phyloP scores from a whole-genome alignment of 2,329 filamentous ascomycete species.

The Lasiodiplodia hormozganensis region DNA sequence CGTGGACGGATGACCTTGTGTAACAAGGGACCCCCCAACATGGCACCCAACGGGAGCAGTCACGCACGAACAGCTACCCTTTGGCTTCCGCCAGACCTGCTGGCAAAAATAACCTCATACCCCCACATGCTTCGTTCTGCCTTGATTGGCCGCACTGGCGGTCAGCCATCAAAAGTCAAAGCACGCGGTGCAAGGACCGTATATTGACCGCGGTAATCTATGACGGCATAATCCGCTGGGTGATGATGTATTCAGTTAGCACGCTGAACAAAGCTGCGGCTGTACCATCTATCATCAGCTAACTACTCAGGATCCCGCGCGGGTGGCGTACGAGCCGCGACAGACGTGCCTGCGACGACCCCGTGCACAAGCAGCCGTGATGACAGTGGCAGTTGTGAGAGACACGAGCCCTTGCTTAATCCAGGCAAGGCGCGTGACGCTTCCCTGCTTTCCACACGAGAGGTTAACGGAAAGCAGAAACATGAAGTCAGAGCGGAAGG shows the following conservation, averaged over 20 bases:
- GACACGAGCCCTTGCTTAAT: too few relatives aligned
- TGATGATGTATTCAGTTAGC: not conserved
- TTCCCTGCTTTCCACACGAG: too few relatives aligned
- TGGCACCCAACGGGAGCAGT: too few relatives aligned
- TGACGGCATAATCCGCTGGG: not conserved
- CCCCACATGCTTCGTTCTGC: not conserved
- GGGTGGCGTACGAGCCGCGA: too few relatives aligned
- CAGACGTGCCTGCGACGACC: too few relatives aligned
- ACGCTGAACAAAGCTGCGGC: not conserved
- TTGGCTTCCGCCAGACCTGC: not conserved
- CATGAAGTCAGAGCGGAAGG: too few relatives aligned
- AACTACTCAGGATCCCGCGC: too few relatives aligned
- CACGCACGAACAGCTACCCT: too few relatives aligned
- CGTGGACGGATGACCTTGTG: conserved; percentile 12
- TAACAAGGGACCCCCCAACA: not conserved
- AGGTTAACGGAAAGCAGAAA: too few relatives aligned
- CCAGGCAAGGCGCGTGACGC: too few relatives aligned
- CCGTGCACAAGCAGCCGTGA: too few relatives aligned
- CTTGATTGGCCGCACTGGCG: not conserved
- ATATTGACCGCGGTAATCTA: not conserved
- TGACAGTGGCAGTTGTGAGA: too few relatives aligned
- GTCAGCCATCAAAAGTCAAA: not conserved
- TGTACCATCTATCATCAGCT: not conserved
- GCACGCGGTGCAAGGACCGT: not conserved
- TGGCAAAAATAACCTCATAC: not conserved